Base-by-base conservation (phyloP, 345 rosid genomes). In the Barbarea vulgaris region DNA sequence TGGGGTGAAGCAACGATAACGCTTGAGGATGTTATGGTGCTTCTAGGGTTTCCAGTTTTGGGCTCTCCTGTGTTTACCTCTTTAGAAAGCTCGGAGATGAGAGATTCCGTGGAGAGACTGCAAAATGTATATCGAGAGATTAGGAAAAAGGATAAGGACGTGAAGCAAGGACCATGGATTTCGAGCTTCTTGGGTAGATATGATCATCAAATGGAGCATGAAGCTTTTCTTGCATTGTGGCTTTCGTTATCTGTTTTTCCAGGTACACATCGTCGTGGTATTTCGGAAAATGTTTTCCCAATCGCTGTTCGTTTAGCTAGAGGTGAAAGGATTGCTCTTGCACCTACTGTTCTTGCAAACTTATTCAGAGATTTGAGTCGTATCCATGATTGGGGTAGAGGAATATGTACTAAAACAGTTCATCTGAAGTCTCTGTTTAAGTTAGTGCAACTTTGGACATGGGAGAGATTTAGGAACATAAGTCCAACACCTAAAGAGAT, bases 1-100 rank as follows among this genome's bases (percentile, higher is more conserved):
- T 85, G 87, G 86, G 89, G 88, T 30, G 91, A 85, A 74, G 88
- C 83, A 7, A 82, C 88, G 0, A 4, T 89, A 14, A 84, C 91
- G 0, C 72, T 85, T 4, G 88, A 89, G 36, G 86, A 87, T 72
- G 69, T 85, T 41, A 61, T 76, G 82, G 39, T 84, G 17, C 77
- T 70, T 6, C 79, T 85, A 25, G 89, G 87, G 0, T 87, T 72
- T 51, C 75, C 91, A 4, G 87, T 82, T 82, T 46, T 80, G 37
- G 89, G 88, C 2, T 76, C 62, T 62, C 79, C 88, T 37, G 79
- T 76, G 62, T 81, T 63, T 17, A n/a, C 27, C 25, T 64, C 73
- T 64, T 3, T 75, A 3, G 54, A 59, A 1, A 37, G 12, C 31
- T 67, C 37, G n/a, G 54, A 70, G 34, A 55, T 9, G 63, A 39